phyloP scores from a whole-genome alignment of 192 early-diverging fungal genomes.

The Pecoramyces ruminantium region DNA sequence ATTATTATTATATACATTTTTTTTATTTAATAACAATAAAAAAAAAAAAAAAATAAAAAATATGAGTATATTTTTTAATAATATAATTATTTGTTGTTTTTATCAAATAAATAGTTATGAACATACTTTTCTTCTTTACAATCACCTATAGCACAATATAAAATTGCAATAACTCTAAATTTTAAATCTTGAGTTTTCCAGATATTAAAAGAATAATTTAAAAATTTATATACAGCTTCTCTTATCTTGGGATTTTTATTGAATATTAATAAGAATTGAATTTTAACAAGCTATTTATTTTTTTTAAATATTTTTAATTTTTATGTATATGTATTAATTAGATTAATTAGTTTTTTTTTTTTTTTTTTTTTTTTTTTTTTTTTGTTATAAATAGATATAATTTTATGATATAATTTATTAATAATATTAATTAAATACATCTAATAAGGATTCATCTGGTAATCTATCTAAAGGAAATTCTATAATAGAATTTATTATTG shows the following conservation, averaged over 20 bases:
- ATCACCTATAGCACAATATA: slow-evolving; percentile 27
- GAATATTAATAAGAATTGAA: slow-evolving; percentile 21
- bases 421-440: slow-evolving; percentile 9
- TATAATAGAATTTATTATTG: slow-evolving; percentile 12
- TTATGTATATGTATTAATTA: background rate
- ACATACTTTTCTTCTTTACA: slow-evolving; percentile 14
- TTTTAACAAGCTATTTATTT: slow-evolving; percentile 14
- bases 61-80: no score
- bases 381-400: no score
- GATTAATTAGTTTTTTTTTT: no score
- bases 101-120: background rate
- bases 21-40: no score
- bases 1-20: no score
- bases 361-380: no score
- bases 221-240: slow-evolving; percentile 20
- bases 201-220: slow-evolving; percentile 16
- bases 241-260: slow-evolving; percentile 16
- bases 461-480: slow-evolving; percentile 23
- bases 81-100: no score
- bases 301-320: background rate
- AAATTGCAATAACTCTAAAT: slow-evolving; percentile 13
- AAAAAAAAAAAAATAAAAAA: no score
- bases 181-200: slow-evolving; percentile 22
- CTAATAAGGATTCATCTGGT: slow-evolving; percentile 14
- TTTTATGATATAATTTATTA: background rate